These are phyloP conservation scores for Clarireedia paspali DNA, from an alignment of 2,329 filamentous ascomycete genomes.

Conservation along the genomic window DNA sequence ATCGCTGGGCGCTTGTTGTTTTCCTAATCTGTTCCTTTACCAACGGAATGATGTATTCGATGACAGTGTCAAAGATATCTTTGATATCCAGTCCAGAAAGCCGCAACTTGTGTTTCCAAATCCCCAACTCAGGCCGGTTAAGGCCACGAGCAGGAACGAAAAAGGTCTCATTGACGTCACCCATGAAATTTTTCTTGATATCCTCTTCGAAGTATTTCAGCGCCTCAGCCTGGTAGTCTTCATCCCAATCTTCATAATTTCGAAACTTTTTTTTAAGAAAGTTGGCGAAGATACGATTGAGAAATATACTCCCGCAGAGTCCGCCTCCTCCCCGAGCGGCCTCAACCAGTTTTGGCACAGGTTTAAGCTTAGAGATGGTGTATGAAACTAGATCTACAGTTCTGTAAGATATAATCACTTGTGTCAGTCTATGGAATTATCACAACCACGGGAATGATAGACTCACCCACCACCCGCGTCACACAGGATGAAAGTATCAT, in stretches of 20 bases:
- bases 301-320: slow-evolving; percentile 1
- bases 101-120: neutral
- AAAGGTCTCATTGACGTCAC: neutral
- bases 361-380: neutral
- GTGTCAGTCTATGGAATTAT: neutral
- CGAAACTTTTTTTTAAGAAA: neutral
- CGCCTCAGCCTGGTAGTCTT: neutral
- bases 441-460: neutral
- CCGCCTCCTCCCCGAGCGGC: neutral
- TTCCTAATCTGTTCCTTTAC: neutral
- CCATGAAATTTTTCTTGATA: neutral
- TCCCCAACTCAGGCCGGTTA: neutral
- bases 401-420: neutral
- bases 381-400: neutral
- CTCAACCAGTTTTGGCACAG: neutral
- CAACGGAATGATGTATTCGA: neutral
- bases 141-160: neutral
- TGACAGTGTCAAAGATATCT: neutral
- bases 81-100: neutral
- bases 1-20: neutral
- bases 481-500: neutral
- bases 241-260: neutral
- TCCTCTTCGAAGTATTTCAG: neutral
- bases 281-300: slow-evolving; percentile 1
- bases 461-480: neutral